Percentiles rank a stretch among this genome's conserved stretches.
Conservation (phyloP, 164 flowering plant genomes). For the Chloranthus sessilifolius region DNA sequence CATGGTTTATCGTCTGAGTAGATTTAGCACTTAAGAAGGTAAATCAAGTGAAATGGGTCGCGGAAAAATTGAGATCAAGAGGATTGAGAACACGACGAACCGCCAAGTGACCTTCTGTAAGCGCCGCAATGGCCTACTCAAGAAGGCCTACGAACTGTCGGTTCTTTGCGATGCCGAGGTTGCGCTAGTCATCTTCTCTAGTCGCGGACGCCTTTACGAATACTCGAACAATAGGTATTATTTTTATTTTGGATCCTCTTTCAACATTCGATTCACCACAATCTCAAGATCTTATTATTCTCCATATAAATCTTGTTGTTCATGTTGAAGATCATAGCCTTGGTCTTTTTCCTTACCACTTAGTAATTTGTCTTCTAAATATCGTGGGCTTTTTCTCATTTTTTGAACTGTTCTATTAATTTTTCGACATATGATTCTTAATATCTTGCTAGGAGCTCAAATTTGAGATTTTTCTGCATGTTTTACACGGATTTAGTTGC, state of each 20-base stretch:
- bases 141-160: conserved; percentile 30
- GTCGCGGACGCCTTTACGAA: conserved; percentile 31
- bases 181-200: conserved; percentile 27
- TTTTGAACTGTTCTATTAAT: not conserved
- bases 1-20: not conserved
- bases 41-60: conserved; percentile 23
- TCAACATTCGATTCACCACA: not conserved
- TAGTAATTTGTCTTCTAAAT: not conserved
- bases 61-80: conserved; percentile 30
- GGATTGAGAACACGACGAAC: conserved; percentile 29
- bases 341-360: not conserved
- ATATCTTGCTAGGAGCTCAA: too few species aligned
- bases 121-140: conserved; percentile 26
- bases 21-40: conserved; percentile 1
- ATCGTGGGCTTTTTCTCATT: not conserved
- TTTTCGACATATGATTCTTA: too few species aligned
- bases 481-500: too few species aligned
- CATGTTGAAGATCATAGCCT: not conserved
- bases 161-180: conserved; percentile 30
- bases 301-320: not conserved
- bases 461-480: too few species aligned
- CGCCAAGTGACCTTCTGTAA: conserved; percentile 33
- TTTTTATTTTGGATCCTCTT: not conserved
- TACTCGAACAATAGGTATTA: conserved; percentile 25
- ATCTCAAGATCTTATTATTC: not conserved